Evolutionary conservation across 805 yeast genomes (phyloP), one percentile per base, ranked within the genome.

Genomic region (Saccharomycopsis microspora): DNA sequence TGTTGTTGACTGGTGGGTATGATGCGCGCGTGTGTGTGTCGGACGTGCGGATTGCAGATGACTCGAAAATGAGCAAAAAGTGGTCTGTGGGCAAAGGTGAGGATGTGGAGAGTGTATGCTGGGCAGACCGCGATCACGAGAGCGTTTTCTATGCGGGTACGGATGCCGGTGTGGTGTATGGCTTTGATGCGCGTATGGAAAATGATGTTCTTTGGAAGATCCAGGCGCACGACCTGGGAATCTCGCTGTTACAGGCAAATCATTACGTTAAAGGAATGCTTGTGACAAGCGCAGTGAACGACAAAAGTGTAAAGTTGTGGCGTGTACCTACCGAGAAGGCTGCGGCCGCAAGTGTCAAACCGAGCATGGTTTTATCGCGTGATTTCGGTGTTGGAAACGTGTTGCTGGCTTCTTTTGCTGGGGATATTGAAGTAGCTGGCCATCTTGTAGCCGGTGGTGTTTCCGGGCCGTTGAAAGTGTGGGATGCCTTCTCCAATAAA

Each of bases 361-460:
- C 98, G 39, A 80, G 90, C 28, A 83, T 93, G 95, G 82, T 88
- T 5, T 69, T 88, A 52, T 79, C 90, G 38, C 78, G 97, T 61
- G 96, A 93, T 66, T 81, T 93, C 57, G 97, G 89, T 55, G 85
- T 88, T 46, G 98, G 98, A 52, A 88, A 87, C 61, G 96, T 90
- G 27, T 75, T 93, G 57, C 72, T 87, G 3, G 70, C 85, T 7
- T 67, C 83, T 6, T 93, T 88, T 70, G 93, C 95, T 3, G 82
- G 87, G 43, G 97, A 93, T 63, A 66, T 76, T 48, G 96, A 85
- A 64, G 85, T 83, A 42, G 78, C 88, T 3, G 97, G 97, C 52
- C 76, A 83, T 60, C 63, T 93, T 54, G 80, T 80, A 27, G 74
- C 87, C 52, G 97, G 96, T 56, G 98, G 98, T 59, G 86, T 84